Evolutionary conservation across 108 stramenopile species (phyloP), one percentile per base, ranked within the genome.

Genomic region (Skeletonema marinoi): DNA sequence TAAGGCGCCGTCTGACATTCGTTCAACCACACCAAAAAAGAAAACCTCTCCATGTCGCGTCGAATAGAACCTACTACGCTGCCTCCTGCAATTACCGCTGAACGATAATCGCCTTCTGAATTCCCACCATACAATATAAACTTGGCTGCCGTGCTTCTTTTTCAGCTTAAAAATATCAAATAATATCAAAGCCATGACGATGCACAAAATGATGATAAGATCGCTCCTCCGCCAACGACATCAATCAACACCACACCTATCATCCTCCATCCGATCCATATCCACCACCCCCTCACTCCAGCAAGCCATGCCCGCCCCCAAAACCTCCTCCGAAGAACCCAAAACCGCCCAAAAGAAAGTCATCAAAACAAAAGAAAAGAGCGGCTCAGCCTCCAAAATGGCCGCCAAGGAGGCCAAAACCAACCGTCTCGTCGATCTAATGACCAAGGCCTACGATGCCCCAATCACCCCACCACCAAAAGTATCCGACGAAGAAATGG

Each of bases 401-500:
- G 74, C 50, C 3, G 74, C 62, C 10, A 33, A 44, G 39, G 70
- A 60, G 17, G 51, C 62, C 29, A 62, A 65, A 16, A 30, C 16
- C 16, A 61, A 73, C 32, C 71, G 68, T 7, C 64, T 83, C 10
- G 41, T 30, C 2, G 42, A 67, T n/a, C n/a, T 73, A 16, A 29
- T 83, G 32, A 71, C 75, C 56, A 67, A 60, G 44, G 82, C 82
- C 2, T 39, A 65, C 4, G 82, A 85, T 58, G 80, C 84, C 0
- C 82, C 82, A 4, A 36, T 39, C 21, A 44, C 58, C 0, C 19
- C 32, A 17, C 77, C 82, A 10, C 82, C 85, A 4, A 38, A 30
- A 25, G 72, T 78, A 4, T 70, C 78, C 30, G 77, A 82, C 16
- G 94, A 93, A 60, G 95, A 96, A 84, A 81, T 75, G 70, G 79